A percentile compares a stretch with the other conserved stretches of the same genome.
These are phyloP conservation scores for Dipteronia dyeriana DNA, from an alignment of 345 rosid species.

Conservation along the genomic window DNA sequence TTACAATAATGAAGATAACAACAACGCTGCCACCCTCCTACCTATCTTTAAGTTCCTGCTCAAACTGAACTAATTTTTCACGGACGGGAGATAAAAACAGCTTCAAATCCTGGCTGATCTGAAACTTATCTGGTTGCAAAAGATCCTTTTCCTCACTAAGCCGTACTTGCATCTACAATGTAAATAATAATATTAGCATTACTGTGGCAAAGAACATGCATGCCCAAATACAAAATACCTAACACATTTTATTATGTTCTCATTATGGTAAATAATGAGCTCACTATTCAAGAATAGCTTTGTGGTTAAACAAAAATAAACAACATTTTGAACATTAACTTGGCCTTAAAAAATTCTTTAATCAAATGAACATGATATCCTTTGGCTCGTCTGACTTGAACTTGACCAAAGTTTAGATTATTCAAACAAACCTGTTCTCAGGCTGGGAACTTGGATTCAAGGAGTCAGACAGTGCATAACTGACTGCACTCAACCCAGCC, in stretches of 20 bases:
- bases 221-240: no score
- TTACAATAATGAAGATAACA: background rate
- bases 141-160: constrained; percentile 64
- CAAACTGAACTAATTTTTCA: constrained; percentile 68
- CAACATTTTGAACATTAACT: background rate
- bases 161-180: constrained; percentile 55
- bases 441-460: background rate
- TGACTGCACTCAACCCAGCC: no score
- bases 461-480: background rate
- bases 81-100: constrained; percentile 71
- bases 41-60: constrained; percentile 80
- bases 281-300: background rate
- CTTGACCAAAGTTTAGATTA: background rate
- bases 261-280: background rate
- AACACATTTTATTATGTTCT: background rate
- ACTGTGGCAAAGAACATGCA: background rate
- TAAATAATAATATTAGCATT: background rate
- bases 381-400: background rate
- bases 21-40: constrained; percentile 26
- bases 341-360: background rate
- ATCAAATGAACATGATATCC: background rate
- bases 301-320: background rate
- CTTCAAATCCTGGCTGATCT: constrained; percentile 56
- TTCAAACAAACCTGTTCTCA: background rate
- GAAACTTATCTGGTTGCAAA: constrained; percentile 51